A percentile compares a stretch with the other conserved stretches of the same genome.
Evolutionary conservation across 768 basidiomycete species (phyloP).

Genomic region (Dendrothele bispora): DNA sequence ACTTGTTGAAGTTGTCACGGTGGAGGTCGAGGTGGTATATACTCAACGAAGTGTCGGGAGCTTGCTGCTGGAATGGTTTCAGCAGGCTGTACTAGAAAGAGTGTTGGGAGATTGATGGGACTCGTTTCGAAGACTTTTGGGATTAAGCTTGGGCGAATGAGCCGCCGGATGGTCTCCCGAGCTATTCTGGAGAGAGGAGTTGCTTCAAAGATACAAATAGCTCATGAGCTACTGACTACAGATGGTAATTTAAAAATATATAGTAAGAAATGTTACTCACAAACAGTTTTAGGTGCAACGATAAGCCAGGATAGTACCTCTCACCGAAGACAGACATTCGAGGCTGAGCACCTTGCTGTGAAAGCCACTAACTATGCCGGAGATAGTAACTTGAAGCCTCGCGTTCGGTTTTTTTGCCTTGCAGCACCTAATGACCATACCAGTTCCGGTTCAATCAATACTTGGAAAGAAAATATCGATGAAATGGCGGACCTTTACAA

Average conservation of each 20-base stretch:
- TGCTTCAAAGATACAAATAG: conserved; percentile 24
- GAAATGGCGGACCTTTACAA: conserved; percentile 6
- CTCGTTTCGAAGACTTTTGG: not conserved
- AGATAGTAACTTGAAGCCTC: not conserved
- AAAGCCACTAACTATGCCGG: conserved; percentile 6
- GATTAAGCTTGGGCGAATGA: conserved; percentile 13
- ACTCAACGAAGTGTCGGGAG: no score
- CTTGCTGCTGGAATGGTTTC: no score
- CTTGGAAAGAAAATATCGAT: conserved; percentile 9
- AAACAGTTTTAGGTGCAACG: not conserved
- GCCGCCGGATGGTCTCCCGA: conserved; percentile 11
- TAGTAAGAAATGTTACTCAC: not conserved
- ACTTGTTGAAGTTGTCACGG: no score
- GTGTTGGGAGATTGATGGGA: not conserved
- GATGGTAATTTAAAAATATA: conserved; percentile 6
- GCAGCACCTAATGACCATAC: not conserved
- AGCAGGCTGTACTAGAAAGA: not conserved
- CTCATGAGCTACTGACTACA: conserved; percentile 16
- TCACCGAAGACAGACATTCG: conserved; percentile 11
- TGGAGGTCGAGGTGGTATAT: no score
- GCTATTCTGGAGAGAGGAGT: conserved; percentile 18
- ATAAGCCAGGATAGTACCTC: conserved; percentile 13
- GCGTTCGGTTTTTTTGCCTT: not conserved
- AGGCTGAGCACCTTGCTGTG: conserved; percentile 8
- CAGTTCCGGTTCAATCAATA: not conserved